Evolutionary conservation across 2,329 filamentous ascomycete genomes (phyloP).

Genomic region (Verticillium nonalfalfae): DNA sequence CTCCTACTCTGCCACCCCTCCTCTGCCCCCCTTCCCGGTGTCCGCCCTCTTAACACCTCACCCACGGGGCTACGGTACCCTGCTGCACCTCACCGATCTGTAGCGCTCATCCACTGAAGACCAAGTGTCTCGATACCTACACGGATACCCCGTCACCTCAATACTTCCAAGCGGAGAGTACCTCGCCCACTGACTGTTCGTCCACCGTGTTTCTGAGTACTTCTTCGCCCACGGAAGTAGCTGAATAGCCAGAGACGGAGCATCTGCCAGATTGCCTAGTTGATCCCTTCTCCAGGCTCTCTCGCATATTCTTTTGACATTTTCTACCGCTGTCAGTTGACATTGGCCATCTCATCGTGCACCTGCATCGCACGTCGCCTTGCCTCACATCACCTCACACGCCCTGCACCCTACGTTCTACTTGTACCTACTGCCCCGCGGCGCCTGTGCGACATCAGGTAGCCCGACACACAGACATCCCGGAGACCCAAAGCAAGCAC

Average conservation of each 20-base stretch:
- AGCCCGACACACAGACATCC: not conserved
- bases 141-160: not conserved
- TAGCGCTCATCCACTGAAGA: not conserved
- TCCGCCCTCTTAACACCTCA: not conserved
- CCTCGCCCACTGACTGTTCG: not conserved
- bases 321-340: not conserved
- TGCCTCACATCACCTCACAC: not conserved
- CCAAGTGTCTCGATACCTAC: not conserved
- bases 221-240: not conserved
- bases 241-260: not conserved
- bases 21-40: not conserved
- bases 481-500: not conserved
- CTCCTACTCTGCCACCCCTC: not conserved
- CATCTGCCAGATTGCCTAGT: not conserved
- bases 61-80: not conserved
- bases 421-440: not conserved
- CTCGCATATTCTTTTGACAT: not conserved
- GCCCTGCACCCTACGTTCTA: not conserved
- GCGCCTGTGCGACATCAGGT: not conserved
- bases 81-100: not conserved
- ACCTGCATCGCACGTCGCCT: not conserved
- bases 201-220: not conserved
- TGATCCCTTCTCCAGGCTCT: not conserved
- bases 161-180: not conserved
- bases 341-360: not conserved